Base-by-base conservation (phyloP, 108 stramenopile genomes). In the Cyclotella sp. region DNA sequence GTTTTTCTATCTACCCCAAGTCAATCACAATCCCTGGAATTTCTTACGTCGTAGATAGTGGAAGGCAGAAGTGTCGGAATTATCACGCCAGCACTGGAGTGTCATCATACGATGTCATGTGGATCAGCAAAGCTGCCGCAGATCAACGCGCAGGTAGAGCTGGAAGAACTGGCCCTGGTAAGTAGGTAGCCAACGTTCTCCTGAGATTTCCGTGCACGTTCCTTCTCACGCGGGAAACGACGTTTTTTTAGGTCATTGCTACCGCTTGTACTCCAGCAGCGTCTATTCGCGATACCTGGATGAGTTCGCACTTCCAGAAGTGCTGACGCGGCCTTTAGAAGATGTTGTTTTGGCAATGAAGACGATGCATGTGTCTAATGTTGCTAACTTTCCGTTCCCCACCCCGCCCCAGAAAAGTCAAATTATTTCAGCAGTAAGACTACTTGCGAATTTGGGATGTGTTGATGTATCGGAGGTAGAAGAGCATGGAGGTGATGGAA, bases 101-200 rank as follows among this genome's bases (percentile, higher is more conserved):
- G 53, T 86, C 95, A 2, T 88, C 85, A 1, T 97, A 93, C 70
- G 97, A 98, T 72, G 86, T 97, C 9, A 93, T 96, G 89, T 98
- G 97, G 97, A 97, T 98, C 43, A 96, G 95, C 44, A 91, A 94
- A 76, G 99, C 99, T 19, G 91, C 98, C 0, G 98, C 99, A 0
- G 95, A 99, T 64, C 99, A 99, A 84, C 86, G 99, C 29, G 95
- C 95, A 10, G 99, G 99, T 11, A 93, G 99, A 46, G 98, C 98
- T 15, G 99, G 99, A 5, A 70, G 95, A 19, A 98, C 97, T 16
- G 95, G 97, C 11, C 96, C 98, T 3, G 99, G 55, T 21, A 58
- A 58, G 55, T 9, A 58, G 19, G 8, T 51, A 19, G 19, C 49
- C 3, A 8, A 51, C 19, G 6, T 8, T 7, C 19, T 51, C n/a